Base-by-base conservation (phyloP, 805 yeast genomes). In the Metschnikowia peoriensis region DNA sequence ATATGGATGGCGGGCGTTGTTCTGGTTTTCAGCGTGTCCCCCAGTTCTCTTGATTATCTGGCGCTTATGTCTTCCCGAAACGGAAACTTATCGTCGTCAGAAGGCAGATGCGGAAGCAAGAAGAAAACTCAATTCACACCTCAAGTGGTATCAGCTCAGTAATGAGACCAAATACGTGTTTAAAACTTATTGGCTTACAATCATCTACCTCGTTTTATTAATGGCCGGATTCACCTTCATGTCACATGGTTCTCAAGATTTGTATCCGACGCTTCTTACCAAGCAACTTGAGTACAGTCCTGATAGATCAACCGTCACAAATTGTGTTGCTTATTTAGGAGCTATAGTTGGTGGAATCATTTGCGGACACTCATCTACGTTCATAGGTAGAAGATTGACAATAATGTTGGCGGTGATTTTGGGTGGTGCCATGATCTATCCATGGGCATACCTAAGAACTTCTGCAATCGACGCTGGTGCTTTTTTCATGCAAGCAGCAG, bases 1-100 rank as follows among this genome's bases (percentile, higher is more conserved):
- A 0, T 80, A 84, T 56, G 70, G 73, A 0, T 85, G 91, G 90
- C 78, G 88, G 67, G 76, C 86, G 2, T 65, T 85, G 54, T 84
- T 82, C 66, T 84, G 88, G 85, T 83, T 85, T 60, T 79, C 84
- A 53, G 83, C 89, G n/a, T 86, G 87, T 44, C 81, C 85, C 11
- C 85, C 89, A 1, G 77, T 81, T 7, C 61, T 85, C 27, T 71
- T 86, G 46, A 77, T 84, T 41, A 53, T 72, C 29, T 84, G 86
- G 85, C 77, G 91, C 66, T 58, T 75, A 55, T 66, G 70, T 41
- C 59, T 56, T 46, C 88, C 88, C 2, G 91, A 86, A 67, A 82
- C 87, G 14, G 80, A 81, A 47, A 79, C 79, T 8, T 84, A 77
- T 69, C 58, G 73, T 59, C 51, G 52, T 7, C 57, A 55, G 22